A percentile compares a stretch with the other conserved stretches of the same genome.
Evolutionary conservation across 306 rosid species (phyloP).

Genomic region (Quercus alba): DNA sequence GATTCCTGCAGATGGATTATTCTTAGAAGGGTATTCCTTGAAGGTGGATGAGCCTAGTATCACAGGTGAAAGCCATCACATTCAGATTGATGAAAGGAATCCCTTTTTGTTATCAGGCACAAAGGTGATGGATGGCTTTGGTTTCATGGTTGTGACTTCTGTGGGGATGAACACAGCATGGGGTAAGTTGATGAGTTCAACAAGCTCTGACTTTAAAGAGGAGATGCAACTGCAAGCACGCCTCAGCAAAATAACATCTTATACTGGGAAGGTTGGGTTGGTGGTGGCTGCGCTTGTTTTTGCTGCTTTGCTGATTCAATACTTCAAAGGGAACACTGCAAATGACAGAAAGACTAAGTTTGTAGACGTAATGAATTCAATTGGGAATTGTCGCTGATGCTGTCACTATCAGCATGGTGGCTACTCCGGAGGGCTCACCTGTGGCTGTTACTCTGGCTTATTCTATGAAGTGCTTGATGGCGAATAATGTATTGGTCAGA

Average conservation of each 20-base stretch:
- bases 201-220: not conserved
- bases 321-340: constrained; percentile 18
- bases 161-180: constrained; percentile 23
- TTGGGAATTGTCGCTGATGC: constrained; percentile 11
- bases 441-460: constrained; percentile 24
- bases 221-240: constrained; percentile 8
- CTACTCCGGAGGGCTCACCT: constrained; percentile 27
- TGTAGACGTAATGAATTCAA: constrained; percentile 6
- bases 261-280: constrained; percentile 15
- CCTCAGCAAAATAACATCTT: constrained; percentile 11
- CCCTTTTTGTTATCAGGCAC: constrained; percentile 27
- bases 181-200: constrained; percentile 26
- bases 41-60: constrained; percentile 25
- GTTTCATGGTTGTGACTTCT: constrained; percentile 24
- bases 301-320: constrained; percentile 4
- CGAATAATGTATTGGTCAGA: constrained; percentile 20
- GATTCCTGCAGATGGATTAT: constrained; percentile 25
- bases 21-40: constrained; percentile 16
- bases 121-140: constrained; percentile 24
- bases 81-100: constrained; percentile 4
- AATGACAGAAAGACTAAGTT: constrained; percentile 12
- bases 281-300: constrained; percentile 12
- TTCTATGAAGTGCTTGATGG: constrained; percentile 29
- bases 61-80: constrained; percentile 22
- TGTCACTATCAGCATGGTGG: constrained; percentile 21